Percentiles rank a stretch among this genome's conserved stretches.
Evolutionary conservation across 192 early-diverging fungal species (phyloP).

Genomic region (Haplosporangium gracile): DNA sequence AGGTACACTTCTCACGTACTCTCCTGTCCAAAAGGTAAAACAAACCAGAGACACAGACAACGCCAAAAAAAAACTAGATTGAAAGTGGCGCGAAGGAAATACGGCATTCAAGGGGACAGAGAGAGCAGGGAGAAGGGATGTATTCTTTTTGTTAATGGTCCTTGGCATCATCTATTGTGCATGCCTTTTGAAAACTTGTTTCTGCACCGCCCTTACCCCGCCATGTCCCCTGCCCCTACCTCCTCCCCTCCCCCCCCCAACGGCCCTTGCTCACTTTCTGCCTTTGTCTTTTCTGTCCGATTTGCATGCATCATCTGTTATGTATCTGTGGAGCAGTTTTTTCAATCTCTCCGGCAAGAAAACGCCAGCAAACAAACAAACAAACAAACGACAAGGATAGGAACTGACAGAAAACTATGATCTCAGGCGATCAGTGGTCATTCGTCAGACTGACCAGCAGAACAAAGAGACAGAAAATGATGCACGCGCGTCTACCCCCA

Average conservation of each 20-base stretch:
- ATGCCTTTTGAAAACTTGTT: neutral
- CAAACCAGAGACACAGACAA: neutral
- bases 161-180: too few species aligned
- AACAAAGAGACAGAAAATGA: neutral
- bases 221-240: neutral
- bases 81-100: neutral
- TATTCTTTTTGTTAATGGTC: too few species aligned
- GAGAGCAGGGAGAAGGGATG: neutral
- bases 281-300: neutral
- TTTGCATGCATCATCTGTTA: neutral
- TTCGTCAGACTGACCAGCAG: neutral
- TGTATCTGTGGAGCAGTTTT: neutral
- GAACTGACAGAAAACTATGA: neutral
- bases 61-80: neutral
- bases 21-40: neutral
- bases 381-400: neutral
- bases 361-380: neutral
- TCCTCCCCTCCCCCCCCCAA: too few species aligned
- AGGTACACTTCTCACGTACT: neutral
- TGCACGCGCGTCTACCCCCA: neutral
- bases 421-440: slow-evolving; percentile 1
- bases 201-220: neutral
- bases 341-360: neutral
- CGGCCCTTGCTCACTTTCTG: neutral
- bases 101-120: neutral